Evolutionary conservation across 164 flowering plant species (phyloP), one percentile per base, ranked within the genome.

Genomic region (Magnolia sinica): DNA sequence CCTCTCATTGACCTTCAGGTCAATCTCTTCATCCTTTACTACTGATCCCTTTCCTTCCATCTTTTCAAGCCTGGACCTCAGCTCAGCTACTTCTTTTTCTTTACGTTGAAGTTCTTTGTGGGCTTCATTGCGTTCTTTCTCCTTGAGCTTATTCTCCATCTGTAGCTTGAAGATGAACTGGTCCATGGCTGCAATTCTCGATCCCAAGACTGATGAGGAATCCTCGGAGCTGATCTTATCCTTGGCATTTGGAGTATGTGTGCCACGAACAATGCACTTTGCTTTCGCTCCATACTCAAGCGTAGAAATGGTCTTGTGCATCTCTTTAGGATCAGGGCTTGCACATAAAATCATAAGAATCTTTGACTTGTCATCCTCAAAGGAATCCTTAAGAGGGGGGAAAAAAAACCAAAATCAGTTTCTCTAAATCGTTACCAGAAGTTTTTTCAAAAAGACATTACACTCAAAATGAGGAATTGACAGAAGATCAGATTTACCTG

Each of bases 281-380:
- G 99, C 98, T 84, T 96, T 96, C 18, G 99, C 99, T n/a, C 99
- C 99, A 79, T 96, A 96, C 76, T 96, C 99, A n/a, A 96, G 88
- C 7, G 98, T 96, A 63, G 92, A 87, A 27, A 94, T 86, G 27
- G 99, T 96, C 84, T 91, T 96, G 80, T 94, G 91, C 78, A 94
- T 84, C 81, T 96, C 99, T 83, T 94, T 96, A 0, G 93, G 97
- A 75, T 94, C 99, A 2, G 99, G 99, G 78, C 97, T 94, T 50
- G 97, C 95, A 83, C 99, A 94, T 14, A 96, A 74, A 72, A 96
- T 88, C 99, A 94, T 96, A 80, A 96, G 76, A 5, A 96, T 94
- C 77, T 96, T 96, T 18, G 98, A 91, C 68, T 94, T 91, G 71
- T 94, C 97, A 80, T 96, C 98, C 83, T 96, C 99, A 75, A 96